Conservation (phyloP, 768 basidiomycete species). For the Mycena haematopus region DNA sequence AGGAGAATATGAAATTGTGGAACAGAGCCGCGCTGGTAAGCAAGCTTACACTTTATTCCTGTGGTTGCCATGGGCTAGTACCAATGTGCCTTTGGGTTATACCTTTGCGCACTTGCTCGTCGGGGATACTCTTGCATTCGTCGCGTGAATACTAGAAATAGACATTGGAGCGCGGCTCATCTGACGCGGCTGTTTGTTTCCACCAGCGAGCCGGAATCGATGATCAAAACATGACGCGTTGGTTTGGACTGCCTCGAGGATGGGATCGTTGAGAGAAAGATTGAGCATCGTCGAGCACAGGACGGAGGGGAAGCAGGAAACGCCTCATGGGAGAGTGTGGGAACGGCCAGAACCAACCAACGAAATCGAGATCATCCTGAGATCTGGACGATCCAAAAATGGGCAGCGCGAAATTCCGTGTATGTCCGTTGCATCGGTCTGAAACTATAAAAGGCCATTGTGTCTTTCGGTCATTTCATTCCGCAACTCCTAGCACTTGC, state of each 20-base stretch:
- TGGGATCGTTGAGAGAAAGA: conserved; percentile 14
- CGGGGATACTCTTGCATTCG: too few relatives aligned
- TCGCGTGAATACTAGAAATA: background rate
- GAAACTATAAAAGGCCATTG: conserved; percentile 4
- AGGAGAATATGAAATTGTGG: background rate
- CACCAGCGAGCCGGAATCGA: background rate
- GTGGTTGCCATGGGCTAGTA: too few relatives aligned
- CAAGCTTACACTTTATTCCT: background rate
- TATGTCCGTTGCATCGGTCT: conserved; percentile 10
- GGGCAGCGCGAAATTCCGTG: background rate
- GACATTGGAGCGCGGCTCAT: background rate
- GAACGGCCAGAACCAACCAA: background rate
- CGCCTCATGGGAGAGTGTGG: background rate
- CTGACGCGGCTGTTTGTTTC: background rate
- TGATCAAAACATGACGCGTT: conserved; percentile 13
- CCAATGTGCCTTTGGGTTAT: conserved; percentile 12
- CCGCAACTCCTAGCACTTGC: background rate
- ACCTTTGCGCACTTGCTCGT: too few relatives aligned
- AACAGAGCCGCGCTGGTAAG: background rate
- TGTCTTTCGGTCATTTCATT: conserved; percentile 1
- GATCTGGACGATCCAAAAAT: conserved; percentile 8
- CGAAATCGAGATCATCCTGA: background rate
- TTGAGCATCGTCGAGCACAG: conserved; percentile 13
- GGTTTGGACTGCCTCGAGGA: conserved; percentile 7
- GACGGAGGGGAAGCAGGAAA: background rate